Evolutionary conservation across 2,329 filamentous ascomycete genomes (phyloP).

Genomic region (Colletotrichum scovillei): DNA sequence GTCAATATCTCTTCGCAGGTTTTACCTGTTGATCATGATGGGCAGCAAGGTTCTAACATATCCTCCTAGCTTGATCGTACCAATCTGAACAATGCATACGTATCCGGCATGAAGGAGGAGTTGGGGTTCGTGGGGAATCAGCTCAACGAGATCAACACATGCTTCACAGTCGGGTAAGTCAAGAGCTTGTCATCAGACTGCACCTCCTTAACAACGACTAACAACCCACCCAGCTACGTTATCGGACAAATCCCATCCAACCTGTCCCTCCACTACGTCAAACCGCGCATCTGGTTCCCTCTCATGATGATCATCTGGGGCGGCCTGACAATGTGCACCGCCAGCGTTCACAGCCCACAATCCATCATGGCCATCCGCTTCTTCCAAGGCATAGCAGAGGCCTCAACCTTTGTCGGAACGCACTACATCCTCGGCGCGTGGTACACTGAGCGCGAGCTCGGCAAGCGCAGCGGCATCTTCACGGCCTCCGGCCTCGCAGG

Average conservation of each 20-base stretch:
- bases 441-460: conserved; percentile 72
- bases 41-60: not conserved
- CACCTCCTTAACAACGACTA: not conserved
- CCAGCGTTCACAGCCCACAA: conserved; percentile 59
- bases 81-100: conserved; percentile 50
- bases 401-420: conserved; percentile 54
- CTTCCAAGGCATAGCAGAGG: conserved; percentile 52
- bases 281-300: conserved; percentile 73
- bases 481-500: conserved; percentile 69
- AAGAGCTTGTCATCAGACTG: not conserved
- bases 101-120: conserved; percentile 52
- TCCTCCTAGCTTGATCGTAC: conserved; percentile 32
- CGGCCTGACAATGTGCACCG: conserved; percentile 71
- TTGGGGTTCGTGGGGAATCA: conserved; percentile 47
- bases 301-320: conserved; percentile 74
- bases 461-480: conserved; percentile 73
- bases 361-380: conserved; percentile 63
- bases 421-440: conserved; percentile 62
- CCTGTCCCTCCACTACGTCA: conserved; percentile 71
- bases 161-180: conserved; percentile 56
- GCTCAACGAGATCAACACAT: conserved; percentile 64
- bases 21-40: too few relatives aligned
- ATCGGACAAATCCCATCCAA: conserved; percentile 72
- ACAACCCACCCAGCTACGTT: conserved; percentile 45
- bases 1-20: conserved; percentile 31